Percentiles rank a stretch among this genome's conserved stretches.
Conservation (phyloP, 2,329 filamentous ascomycete genomes). For the Sarocladiaceae sp. region DNA sequence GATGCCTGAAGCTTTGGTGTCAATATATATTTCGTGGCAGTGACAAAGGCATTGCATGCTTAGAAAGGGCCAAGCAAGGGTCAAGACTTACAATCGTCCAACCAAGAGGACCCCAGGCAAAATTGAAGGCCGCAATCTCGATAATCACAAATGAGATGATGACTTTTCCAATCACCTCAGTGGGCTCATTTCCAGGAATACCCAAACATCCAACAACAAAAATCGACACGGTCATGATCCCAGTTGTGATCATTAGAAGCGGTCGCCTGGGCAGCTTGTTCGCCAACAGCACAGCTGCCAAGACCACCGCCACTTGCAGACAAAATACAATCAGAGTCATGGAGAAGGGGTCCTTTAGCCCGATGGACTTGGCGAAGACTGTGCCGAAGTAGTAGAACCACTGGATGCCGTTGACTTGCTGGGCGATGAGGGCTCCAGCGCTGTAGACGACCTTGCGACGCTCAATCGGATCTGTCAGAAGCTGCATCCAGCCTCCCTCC, state of each 20-base stretch:
- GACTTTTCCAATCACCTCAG: slow-evolving; percentile 27
- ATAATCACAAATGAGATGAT: slow-evolving; percentile 36
- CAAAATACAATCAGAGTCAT: slow-evolving; percentile 35
- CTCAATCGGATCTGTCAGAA: slow-evolving; percentile 37
- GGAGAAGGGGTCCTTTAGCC: slow-evolving; percentile 32
- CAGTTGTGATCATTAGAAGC: slow-evolving; percentile 30
- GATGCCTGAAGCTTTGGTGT: slow-evolving; percentile 22
- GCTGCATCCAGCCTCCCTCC: slow-evolving; percentile 30
- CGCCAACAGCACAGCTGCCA: slow-evolving; percentile 29
- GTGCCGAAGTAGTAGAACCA: slow-evolving; percentile 39
- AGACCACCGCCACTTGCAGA: slow-evolving; percentile 35
- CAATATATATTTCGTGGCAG: slow-evolving; percentile 1
- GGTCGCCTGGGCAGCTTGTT: slow-evolving; percentile 34
- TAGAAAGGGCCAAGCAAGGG: too few species aligned
- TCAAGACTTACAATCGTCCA: slow-evolving; percentile 28
- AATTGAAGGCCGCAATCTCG: slow-evolving; percentile 38
- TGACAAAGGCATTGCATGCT: too few species aligned
- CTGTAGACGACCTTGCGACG: slow-evolving; percentile 39
- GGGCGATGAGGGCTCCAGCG: slow-evolving; percentile 36
- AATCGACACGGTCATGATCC: slow-evolving; percentile 32
- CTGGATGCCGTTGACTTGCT: slow-evolving; percentile 43
- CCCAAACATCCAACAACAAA: slow-evolving; percentile 36
- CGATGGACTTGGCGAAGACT: slow-evolving; percentile 36
- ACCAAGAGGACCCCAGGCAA: slow-evolving; percentile 33
- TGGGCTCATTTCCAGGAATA: slow-evolving; percentile 22